Evolutionary conservation across 2,329 filamentous ascomycete genomes (phyloP), one percentile per base, ranked within the genome.

Genomic region (Cordyceps farinosa): DNA sequence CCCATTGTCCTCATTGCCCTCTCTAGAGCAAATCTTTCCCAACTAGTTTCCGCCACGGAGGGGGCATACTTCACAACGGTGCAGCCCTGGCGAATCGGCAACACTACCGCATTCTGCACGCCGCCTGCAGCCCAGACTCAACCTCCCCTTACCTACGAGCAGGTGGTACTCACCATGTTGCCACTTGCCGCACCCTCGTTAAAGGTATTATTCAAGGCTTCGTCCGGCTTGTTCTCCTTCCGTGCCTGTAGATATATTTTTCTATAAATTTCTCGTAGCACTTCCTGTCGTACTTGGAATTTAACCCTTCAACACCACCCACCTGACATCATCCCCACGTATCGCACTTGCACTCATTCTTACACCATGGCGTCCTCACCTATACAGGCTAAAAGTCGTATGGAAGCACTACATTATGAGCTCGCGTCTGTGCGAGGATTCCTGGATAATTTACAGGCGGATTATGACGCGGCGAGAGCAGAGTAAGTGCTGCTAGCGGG

Each of bases 401-500:
- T 22, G 22, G 22, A 22, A 22, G 22, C 22, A 22, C 22, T 22
- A 22, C 22, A 22, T 22, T 22, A 93, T 72, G 95, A 99, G 79
- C 95, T 98, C 84, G 91, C 97, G 74, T 85, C 97, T 72, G 92
- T 98, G 55, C 85, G 93, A 67, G 90, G 93, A 73, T 97, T 97
- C 77, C 91, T 99, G 65, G 97, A 91, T 73, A 86, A 91, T 70
- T 87, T 99, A 75, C 94, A 99, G 76, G 92, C 96, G 74, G 87
- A 88, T 55, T 94, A 98, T 72, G 84, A 93, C 70, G 87, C 86
- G 59, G 87, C 97, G 72, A 98, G 98, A 81, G 84, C 88, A 76
- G 96, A 97, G 94, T 98, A 56, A 9, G 44, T 53, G 8, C 30
- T 15, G 51, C 7, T 5, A n/a, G 8, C 15, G 9, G 13, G 50